Evolutionary conservation across 305 asterid genomes (phyloP).

Genomic region (Fraxinus baroniana): DNA sequence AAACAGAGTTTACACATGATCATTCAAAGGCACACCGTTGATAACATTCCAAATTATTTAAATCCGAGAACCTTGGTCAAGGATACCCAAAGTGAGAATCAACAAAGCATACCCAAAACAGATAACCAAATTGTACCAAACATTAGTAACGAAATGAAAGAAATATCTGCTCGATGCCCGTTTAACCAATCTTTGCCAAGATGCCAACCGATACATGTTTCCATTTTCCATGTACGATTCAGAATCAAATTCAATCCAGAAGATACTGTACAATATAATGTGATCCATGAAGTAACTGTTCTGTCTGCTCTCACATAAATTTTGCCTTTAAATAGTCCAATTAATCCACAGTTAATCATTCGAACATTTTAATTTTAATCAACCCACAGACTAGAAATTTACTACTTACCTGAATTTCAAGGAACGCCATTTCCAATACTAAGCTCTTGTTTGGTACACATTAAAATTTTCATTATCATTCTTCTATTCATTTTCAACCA

Average conservation of each 20-base stretch:
- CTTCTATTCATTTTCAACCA: too few species aligned
- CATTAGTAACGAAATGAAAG: conserved; percentile 15
- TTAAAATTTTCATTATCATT: too few species aligned
- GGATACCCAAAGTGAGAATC: conserved; percentile 12
- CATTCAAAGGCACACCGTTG: conserved; percentile 19
- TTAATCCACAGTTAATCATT: conserved; percentile 20
- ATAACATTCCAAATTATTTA: conserved; percentile 20
- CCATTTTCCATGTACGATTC: conserved; percentile 14
- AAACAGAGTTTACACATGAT: conserved; percentile 18
- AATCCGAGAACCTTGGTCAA: conserved; percentile 12
- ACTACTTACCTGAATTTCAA: background rate
- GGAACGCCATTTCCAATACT: background rate
- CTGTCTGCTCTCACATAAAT: conserved; percentile 18
- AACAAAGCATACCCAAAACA: conserved; percentile 12
- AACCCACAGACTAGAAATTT: conserved; percentile 2
- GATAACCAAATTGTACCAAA: conserved; percentile 16
- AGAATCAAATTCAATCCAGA: conserved; percentile 16
- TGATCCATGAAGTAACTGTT: conserved; percentile 11
- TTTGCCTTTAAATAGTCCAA: conserved; percentile 2
- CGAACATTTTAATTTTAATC: conserved; percentile 8
- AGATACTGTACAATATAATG: background rate
- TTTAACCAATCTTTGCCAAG: conserved; percentile 12
- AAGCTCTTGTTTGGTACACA: too few species aligned
- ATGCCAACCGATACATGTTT: conserved; percentile 16
- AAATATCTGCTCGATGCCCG: conserved; percentile 11